Base-by-base conservation (phyloP, 352 stramenopile genomes). In the Phytopythium cucurbitacearum region DNA sequence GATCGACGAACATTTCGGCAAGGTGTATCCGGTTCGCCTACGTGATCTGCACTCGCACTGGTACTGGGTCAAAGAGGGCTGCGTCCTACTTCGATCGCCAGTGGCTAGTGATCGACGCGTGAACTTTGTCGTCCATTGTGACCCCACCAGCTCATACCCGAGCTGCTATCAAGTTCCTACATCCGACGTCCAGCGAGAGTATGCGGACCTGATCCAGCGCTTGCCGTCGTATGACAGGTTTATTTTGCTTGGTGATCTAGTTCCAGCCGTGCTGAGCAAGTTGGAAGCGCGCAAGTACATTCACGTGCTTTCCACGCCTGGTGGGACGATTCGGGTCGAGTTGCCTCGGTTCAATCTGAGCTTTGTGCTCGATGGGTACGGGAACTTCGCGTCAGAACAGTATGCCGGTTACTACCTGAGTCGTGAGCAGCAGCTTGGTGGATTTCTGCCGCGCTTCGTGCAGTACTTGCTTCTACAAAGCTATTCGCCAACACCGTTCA, bases 11-110 rank as follows among this genome's bases (percentile, higher is more conserved):
- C 21, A 3, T 43, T 59, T 85, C 0, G 16, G n/a, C 2, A 3
- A 40, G 3, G 21, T 41, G 3, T 59, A 83, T 34, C 74, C 74
- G 51, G 12, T 49, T 12, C 60, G 57, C 41, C 44, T 85, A 2
- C 4, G 35, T 7, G 11, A 66, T 7, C 28, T 86, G 21, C 69
- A 83, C 41, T 76, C 64, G 1, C 64, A 81, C 5, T 85, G 77
- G 74, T 76, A 73, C 15, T 86, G 72, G 70, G 41, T 80, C 9
- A 61, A 85, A 5, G 3, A 59, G 7, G 55, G 65, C 0, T 78
- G 65, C 38, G 59, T 88, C 3, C 21, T 86, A 0, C 66, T 83
- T 7, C 62, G 70, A 33, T 57, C 67, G 5, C 63, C 45, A 4
- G 39, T 40, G 3, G 57, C 67, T 1, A 66, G 60, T 2, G 15